Percentiles rank a stretch among this genome's conserved stretches.
Conservation (phyloP, 768 basidiomycete species). For the Dioszegia aurantiaca region DNA sequence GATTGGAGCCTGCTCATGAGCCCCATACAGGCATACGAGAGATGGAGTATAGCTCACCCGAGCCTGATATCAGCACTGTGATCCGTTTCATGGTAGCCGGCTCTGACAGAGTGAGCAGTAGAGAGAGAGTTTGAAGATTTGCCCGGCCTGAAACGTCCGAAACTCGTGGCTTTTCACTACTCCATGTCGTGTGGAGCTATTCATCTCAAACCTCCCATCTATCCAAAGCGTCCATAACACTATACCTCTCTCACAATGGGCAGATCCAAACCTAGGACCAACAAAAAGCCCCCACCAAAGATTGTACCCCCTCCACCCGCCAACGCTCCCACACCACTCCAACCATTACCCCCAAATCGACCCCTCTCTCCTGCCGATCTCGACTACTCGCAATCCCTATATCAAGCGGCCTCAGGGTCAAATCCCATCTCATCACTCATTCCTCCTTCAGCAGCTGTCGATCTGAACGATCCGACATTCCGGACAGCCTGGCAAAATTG, state of each 20-base stretch:
- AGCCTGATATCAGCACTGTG: constrained; percentile 66
- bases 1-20: constrained; percentile 72
- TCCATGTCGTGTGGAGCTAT: not conserved
- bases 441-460: constrained; percentile 13
- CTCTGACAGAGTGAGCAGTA: not conserved
- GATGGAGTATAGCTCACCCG: constrained; percentile 55
- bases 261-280: constrained; percentile 33
- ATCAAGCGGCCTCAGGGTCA: not conserved
- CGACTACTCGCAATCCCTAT: too few relatives aligned
- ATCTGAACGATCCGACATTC: constrained; percentile 28
- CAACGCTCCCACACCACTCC: constrained; percentile 6
- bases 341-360: not conserved
- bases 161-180: not conserved
- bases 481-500: constrained; percentile 26
- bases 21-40: not conserved
- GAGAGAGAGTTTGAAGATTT: not conserved
- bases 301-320: constrained; percentile 9
- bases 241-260: constrained; percentile 22
- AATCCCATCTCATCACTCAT: constrained; percentile 11
- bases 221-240: not conserved
- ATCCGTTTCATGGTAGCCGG: constrained; percentile 49
- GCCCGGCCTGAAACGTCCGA: not conserved
- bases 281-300: constrained; percentile 39
- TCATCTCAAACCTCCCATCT: not conserved
- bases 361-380: not conserved